A percentile compares a stretch with the other conserved stretches of the same genome.
Evolutionary conservation across 164 flowering plant species (phyloP).

Genomic region (Buxus sempervirens): DNA sequence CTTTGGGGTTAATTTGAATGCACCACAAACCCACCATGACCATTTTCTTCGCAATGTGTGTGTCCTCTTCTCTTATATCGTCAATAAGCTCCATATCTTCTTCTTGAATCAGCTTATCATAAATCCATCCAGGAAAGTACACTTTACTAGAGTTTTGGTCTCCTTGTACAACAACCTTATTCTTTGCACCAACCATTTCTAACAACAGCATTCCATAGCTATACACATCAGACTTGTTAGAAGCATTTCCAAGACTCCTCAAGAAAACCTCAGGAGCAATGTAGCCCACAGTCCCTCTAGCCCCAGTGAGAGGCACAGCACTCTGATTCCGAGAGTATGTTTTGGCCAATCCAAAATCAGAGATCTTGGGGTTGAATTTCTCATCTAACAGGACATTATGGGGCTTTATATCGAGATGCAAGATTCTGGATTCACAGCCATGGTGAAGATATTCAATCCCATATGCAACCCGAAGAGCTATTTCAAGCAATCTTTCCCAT

Average conservation of each 20-base stretch:
- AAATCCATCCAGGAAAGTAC: slow-evolving; percentile 16
- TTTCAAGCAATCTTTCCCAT: slow-evolving; percentile 13
- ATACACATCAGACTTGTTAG: slow-evolving; percentile 20
- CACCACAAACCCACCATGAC: slow-evolving; percentile 24
- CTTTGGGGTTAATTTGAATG: slow-evolving; percentile 14
- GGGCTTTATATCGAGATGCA: slow-evolving; percentile 28
- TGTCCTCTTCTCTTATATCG: slow-evolving; percentile 8
- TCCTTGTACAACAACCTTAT: neutral
- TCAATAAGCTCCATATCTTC: slow-evolving; percentile 7
- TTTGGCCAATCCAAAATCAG: slow-evolving; percentile 30
- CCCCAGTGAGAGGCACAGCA: slow-evolving; percentile 1
- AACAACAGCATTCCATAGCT: slow-evolving; percentile 25
- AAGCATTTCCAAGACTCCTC: slow-evolving; percentile 11
- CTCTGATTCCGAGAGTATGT: slow-evolving; percentile 6
- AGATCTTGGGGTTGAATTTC: slow-evolving; percentile 20
- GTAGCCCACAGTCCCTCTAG: slow-evolving; percentile 23
- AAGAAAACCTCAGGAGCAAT: slow-evolving; percentile 21
- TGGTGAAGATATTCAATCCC: slow-evolving; percentile 22
- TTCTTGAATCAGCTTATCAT: slow-evolving; percentile 7
- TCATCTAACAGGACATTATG: slow-evolving; percentile 24
- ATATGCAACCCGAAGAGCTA: slow-evolving; percentile 16
- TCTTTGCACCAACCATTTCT: slow-evolving; percentile 19
- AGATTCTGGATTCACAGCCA: slow-evolving; percentile 17
- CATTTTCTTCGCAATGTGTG: slow-evolving; percentile 10
- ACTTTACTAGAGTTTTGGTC: neutral